These are phyloP conservation scores for Trametes cinnabarina DNA, from an alignment of 768 basidiomycete species.

Conservation along the genomic window DNA sequence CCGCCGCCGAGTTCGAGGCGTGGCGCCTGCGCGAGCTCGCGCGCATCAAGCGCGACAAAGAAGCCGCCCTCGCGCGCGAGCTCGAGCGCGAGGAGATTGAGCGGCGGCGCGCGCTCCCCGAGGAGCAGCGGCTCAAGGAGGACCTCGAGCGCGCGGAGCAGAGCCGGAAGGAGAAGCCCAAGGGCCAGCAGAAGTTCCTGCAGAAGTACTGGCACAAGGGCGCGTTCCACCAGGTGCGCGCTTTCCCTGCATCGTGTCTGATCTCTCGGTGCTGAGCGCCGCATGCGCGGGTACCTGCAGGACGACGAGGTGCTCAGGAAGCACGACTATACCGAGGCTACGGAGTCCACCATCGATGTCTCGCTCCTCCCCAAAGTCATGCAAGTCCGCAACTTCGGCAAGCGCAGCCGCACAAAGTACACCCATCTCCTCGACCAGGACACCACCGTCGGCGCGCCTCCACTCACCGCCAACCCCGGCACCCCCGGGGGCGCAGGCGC, in stretches of 20 bases:
- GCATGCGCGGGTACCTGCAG: slow-evolving; percentile 42
- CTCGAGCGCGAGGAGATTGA: slow-evolving; percentile 90
- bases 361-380: slow-evolving; percentile 89
- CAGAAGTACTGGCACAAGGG: slow-evolving; percentile 99
- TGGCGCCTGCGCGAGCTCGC: slow-evolving; percentile 93
- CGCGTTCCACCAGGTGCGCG: slow-evolving; percentile 89
- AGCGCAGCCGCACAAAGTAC: slow-evolving; percentile 90
- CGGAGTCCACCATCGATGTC: slow-evolving; percentile 84
- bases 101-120: slow-evolving; percentile 85
- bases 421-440: slow-evolving; percentile 96
- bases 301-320: slow-evolving; percentile 83
- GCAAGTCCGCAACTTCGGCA: slow-evolving; percentile 96
- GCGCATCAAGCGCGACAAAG: slow-evolving; percentile 93
- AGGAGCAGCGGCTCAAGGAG: slow-evolving; percentile 88
- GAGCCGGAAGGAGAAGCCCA: slow-evolving; percentile 81
- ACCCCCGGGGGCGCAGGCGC: slow-evolving; percentile 45
- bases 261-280: too few relatives aligned
- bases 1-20: slow-evolving; percentile 87
- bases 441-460: slow-evolving; percentile 63
- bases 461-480: slow-evolving; percentile 49
- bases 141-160: slow-evolving; percentile 86
- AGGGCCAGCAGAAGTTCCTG: slow-evolving; percentile 88
- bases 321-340: slow-evolving; percentile 88
- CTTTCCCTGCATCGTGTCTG: neutral
- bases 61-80: slow-evolving; percentile 77